phyloP scores from a whole-genome alignment of 1,284 basidiomycete species.

The Ceratobasidium sp. region DNA sequence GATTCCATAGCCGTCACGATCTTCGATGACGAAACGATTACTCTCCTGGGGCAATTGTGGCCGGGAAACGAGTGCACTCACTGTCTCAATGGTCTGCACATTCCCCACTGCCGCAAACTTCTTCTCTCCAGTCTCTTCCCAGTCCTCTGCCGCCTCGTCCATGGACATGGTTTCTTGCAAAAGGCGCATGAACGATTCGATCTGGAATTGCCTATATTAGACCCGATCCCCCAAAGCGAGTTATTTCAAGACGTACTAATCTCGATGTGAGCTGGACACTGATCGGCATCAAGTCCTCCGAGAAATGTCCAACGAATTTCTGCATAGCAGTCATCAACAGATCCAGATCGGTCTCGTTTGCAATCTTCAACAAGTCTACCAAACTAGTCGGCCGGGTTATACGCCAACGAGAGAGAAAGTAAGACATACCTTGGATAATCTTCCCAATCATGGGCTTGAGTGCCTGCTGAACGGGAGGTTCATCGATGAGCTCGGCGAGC shows the following conservation, averaged over 20 bases:
- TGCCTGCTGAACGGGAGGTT: constrained; percentile 64
- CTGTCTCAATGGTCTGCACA: constrained; percentile 78
- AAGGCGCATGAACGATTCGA: constrained; percentile 81
- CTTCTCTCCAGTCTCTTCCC: constrained; percentile 79
- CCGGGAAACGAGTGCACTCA: constrained; percentile 50
- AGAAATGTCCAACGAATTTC: constrained; percentile 84
- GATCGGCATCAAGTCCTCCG: constrained; percentile 84
- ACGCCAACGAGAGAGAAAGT: not conserved
- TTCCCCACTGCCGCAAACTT: constrained; percentile 84
- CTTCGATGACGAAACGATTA: constrained; percentile 51
- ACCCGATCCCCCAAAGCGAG: not conserved
- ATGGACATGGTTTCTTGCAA: constrained; percentile 68
- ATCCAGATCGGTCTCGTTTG: constrained; percentile 89
- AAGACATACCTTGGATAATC: constrained; percentile 76
- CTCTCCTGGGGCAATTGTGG: not conserved
- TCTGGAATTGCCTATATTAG: constrained; percentile 55
- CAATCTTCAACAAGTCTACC: constrained; percentile 80
- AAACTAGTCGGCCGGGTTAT: not conserved
- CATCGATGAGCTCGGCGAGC: constrained; percentile 72
- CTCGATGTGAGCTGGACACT: constrained; percentile 81
- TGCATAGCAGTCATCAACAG: constrained; percentile 83
- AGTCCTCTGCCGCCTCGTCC: constrained; percentile 55
- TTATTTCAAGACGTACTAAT: constrained; percentile 60
- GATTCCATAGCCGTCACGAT: constrained; percentile 73
- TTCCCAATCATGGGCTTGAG: constrained; percentile 83